A percentile compares a stretch with the other conserved stretches of the same genome.
These are phyloP conservation scores for Tilletia caries DNA, from an alignment of 1,284 basidiomycete genomes.

Conservation along the genomic window DNA sequence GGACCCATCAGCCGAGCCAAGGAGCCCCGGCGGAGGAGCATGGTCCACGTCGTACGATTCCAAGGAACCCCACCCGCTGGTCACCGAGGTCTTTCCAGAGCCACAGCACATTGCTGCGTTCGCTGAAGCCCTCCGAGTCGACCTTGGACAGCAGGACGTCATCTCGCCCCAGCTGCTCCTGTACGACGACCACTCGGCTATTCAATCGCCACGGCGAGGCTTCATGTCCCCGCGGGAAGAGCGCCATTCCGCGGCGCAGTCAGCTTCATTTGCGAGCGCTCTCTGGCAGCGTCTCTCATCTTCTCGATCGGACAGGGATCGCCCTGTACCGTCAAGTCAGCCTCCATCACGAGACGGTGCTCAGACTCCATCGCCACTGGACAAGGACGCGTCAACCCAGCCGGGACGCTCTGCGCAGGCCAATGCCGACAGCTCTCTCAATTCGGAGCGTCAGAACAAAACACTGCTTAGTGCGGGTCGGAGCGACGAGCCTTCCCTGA, in stretches of 20 bases:
- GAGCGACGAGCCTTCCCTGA: constrained; percentile 16
- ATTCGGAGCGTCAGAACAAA: constrained; percentile 16
- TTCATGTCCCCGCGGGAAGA: background rate
- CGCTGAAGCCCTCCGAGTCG: constrained; percentile 35
- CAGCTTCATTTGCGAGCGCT: too few relatives aligned
- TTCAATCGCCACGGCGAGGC: background rate
- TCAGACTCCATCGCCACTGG: constrained; percentile 10
- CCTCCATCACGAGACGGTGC: too few relatives aligned
- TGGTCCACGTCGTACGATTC: constrained; percentile 1
- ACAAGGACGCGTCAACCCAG: background rate
- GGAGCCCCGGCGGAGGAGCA: constrained; percentile 5
- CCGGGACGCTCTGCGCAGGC: background rate
- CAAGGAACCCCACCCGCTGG: constrained; percentile 25
- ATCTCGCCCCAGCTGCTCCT: constrained; percentile 17
- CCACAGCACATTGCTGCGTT: constrained; percentile 40
- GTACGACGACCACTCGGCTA: constrained; percentile 19
- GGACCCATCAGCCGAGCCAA: background rate
- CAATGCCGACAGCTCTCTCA: constrained; percentile 14
- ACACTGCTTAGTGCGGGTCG: too few relatives aligned
- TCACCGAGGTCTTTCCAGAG: constrained; percentile 34
- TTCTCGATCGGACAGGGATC: constrained; percentile 7
- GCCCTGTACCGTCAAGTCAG: background rate
- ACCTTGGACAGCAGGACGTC: constrained; percentile 42
- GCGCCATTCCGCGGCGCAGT: background rate
- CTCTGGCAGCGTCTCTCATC: too few relatives aligned